Conservation (phyloP, 306 rosid genomes). For the Castanea mollissima region DNA sequence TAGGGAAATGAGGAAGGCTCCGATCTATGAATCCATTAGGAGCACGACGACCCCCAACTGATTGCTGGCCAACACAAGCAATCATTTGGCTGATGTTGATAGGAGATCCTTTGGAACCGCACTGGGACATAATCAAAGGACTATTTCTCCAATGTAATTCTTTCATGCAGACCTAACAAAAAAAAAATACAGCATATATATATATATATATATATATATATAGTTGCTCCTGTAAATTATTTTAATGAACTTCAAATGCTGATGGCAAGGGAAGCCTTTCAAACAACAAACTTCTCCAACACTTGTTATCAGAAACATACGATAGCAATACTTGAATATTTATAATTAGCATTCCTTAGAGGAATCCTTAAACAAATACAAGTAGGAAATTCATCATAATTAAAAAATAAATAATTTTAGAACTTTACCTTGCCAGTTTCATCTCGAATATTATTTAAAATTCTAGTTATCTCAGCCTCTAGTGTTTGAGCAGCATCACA, state of each 20-base stretch:
- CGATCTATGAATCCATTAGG: slow-evolving; percentile 93
- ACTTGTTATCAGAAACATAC: not conserved
- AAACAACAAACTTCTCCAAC: not conserved
- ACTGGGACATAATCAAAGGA: slow-evolving; percentile 96
- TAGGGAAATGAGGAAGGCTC: slow-evolving; percentile 94
- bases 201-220: slow-evolving; percentile 1
- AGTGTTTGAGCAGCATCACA: slow-evolving; percentile 94
- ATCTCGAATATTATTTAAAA: slow-evolving; percentile 62
- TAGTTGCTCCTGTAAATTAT: not conserved
- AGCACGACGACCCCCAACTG: slow-evolving; percentile 93
- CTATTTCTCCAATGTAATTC: slow-evolving; percentile 92
- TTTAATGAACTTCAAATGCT: not conserved
- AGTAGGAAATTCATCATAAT: slow-evolving; percentile 5
- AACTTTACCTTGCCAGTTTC: slow-evolving; percentile 62
- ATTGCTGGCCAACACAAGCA: slow-evolving; percentile 96
- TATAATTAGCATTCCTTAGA: not conserved
- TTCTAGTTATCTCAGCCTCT: slow-evolving; percentile 58
- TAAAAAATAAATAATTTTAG: not conserved
- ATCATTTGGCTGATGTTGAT: slow-evolving; percentile 92
- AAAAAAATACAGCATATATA: not conserved
- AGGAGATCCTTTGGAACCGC: slow-evolving; percentile 97
- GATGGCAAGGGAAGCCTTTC: not conserved
- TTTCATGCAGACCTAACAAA: slow-evolving; percentile 71
- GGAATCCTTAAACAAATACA: not conserved
- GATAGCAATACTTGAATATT: not conserved